Conservation (phyloP, 2,329 filamentous ascomycete genomes). For the Pseudogymnoascus sp. region DNA sequence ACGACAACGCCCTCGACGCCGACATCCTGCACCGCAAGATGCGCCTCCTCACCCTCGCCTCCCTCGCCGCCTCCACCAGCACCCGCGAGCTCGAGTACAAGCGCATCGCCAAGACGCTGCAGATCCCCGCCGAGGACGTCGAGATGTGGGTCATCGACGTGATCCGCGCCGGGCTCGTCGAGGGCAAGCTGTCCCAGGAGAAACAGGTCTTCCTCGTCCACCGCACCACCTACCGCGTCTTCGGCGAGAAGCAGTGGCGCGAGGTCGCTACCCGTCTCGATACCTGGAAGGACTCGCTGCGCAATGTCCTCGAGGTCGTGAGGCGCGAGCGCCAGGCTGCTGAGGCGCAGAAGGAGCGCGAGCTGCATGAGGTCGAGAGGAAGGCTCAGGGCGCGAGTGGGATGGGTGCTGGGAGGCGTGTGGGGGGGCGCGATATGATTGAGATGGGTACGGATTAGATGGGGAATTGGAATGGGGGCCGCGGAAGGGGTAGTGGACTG, state of each 20-base stretch:
- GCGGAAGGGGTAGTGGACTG: neutral
- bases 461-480: neutral
- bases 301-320: slow-evolving; percentile 69
- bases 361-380: slow-evolving; percentile 62
- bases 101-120: slow-evolving; percentile 74
- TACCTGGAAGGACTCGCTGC: slow-evolving; percentile 79
- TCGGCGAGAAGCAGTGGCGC: slow-evolving; percentile 96
- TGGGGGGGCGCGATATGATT: slow-evolving; percentile 26
- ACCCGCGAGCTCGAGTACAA: slow-evolving; percentile 84
- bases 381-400: slow-evolving; percentile 37
- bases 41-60: slow-evolving; percentile 87
- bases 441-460: slow-evolving; percentile 30
- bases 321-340: slow-evolving; percentile 75
- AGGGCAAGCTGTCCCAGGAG: slow-evolving; percentile 92
- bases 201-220: slow-evolving; percentile 92
- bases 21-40: slow-evolving; percentile 85
- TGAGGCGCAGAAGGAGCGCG: slow-evolving; percentile 68
- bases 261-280: slow-evolving; percentile 87
- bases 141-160: slow-evolving; percentile 99
- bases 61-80: slow-evolving; percentile 73
- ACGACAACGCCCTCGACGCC: slow-evolving; percentile 64
- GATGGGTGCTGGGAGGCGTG: slow-evolving; percentile 37
- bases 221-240: slow-evolving; percentile 91
- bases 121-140: slow-evolving; percentile 74
- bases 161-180: slow-evolving; percentile 88